Percentiles rank a stretch among this genome's conserved stretches.
These are phyloP conservation scores for Cinchona pubescens DNA, from an alignment of 257 asterid species.

Conservation along the genomic window DNA sequence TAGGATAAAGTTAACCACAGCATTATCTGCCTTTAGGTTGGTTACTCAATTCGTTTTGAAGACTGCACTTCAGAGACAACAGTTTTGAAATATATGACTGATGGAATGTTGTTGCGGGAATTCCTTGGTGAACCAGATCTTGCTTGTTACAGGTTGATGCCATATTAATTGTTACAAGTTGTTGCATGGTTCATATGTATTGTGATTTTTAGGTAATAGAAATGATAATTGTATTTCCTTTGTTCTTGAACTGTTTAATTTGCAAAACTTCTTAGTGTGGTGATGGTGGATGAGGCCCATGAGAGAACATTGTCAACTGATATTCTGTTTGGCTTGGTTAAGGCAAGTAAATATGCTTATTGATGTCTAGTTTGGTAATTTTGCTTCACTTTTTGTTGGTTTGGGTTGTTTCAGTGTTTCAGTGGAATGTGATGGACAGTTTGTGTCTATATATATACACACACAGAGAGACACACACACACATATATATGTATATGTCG, in stretches of 20 bases:
- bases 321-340: conserved; percentile 86
- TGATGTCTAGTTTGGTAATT: not conserved
- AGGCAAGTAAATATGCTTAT: conserved; percentile 30
- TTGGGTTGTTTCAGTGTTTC: not conserved
- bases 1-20: not conserved
- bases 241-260: not conserved
- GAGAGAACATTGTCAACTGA: conserved; percentile 93
- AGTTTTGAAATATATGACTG: conserved; percentile 80
- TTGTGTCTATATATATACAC: too few species aligned
- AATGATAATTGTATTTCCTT: too few species aligned
- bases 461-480: too few species aligned
- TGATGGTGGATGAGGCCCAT: conserved; percentile 98
- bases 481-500: too few species aligned
- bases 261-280: conserved; percentile 43
- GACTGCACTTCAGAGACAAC: conserved; percentile 93
- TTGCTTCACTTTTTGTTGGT: not conserved
- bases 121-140: conserved; percentile 96
- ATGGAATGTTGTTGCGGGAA: conserved; percentile 87
- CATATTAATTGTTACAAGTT: too few species aligned
- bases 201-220: too few species aligned
- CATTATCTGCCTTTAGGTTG: conserved; percentile 38
- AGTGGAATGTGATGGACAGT: not conserved
- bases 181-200: not conserved
- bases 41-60: conserved; percentile 92
- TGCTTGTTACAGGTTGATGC: conserved; percentile 46